These are phyloP conservation scores for Dendrobium catenatum DNA, from an alignment of 106 monocot genomes.

Conservation along the genomic window DNA sequence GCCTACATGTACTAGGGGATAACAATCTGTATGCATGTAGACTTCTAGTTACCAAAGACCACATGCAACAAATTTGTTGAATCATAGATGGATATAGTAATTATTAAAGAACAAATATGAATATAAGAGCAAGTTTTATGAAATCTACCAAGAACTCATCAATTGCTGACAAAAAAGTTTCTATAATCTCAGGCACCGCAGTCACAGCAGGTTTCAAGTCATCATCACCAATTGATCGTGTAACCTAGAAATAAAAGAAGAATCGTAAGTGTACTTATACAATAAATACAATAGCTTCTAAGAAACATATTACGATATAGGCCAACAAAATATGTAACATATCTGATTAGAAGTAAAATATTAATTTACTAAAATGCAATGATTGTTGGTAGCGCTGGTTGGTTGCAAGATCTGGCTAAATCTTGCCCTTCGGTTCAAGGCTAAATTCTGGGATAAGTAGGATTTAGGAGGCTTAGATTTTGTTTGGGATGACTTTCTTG, in stretches of 20 bases:
- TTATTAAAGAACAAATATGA: background rate
- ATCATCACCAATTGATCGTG: conserved; percentile 98
- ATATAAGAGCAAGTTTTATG: background rate
- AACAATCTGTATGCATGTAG: background rate
- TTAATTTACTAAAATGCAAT: too few species aligned
- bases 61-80: background rate
- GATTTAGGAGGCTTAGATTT: too few species aligned
- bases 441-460: too few species aligned
- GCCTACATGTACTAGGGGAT: too few species aligned
- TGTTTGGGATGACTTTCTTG: too few species aligned
- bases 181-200: conserved; percentile 81
- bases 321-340: too few species aligned
- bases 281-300: background rate
- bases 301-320: background rate
- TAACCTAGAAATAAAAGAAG: conserved; percentile 47
- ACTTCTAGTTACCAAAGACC: background rate
- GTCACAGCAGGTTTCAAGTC: conserved; percentile 98
- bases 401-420: too few species aligned
- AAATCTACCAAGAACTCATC: conserved; percentile 81
- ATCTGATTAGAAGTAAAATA: background rate
- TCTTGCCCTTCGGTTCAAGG: too few species aligned
- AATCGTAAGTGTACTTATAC: background rate
- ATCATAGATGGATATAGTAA: background rate
- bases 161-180: conserved; percentile 56
- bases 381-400: too few species aligned